Percentiles rank a stretch among this genome's conserved stretches.
Conservation (phyloP, 139 green algal genomes). For the Tetradesmus obliquus region DNA sequence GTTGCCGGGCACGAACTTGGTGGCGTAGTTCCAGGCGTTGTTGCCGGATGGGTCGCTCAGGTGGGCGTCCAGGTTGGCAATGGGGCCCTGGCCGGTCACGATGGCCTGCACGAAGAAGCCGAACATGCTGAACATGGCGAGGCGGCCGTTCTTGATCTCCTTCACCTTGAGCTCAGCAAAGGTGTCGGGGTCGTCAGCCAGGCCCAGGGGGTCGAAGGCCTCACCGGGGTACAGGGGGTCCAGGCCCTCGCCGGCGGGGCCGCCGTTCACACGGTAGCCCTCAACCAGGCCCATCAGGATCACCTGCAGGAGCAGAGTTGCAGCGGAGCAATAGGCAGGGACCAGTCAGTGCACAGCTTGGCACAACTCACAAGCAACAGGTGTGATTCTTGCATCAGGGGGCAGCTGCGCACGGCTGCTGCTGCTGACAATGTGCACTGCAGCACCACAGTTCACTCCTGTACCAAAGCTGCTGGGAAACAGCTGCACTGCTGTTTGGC, state of each 20-base stretch:
- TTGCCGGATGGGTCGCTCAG: conserved; percentile 76
- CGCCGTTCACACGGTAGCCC: conserved; percentile 90
- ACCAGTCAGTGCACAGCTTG: neutral
- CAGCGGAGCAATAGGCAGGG: neutral
- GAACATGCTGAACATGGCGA: conserved; percentile 95
- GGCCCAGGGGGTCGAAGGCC: conserved; percentile 93
- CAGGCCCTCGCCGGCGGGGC: conserved; percentile 81
- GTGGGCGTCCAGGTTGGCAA: conserved; percentile 84
- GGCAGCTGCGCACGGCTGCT: too few relatives aligned
- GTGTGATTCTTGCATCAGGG: neutral
- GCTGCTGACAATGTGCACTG: neutral
- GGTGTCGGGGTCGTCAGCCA: conserved; percentile 95
- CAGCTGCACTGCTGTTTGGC: too few relatives aligned
- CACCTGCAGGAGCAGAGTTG: conserved; percentile 62
- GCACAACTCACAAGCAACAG: neutral
- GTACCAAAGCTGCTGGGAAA: too few relatives aligned
- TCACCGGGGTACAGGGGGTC: conserved; percentile 81
- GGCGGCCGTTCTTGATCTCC: conserved; percentile 98
- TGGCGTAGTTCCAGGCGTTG: conserved; percentile 86
- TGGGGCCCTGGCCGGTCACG: conserved; percentile 71
- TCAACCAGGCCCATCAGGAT: conserved; percentile 91
- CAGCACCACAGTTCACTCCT: neutral
- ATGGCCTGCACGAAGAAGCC: conserved; percentile 79
- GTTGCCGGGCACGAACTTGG: conserved; percentile 70
- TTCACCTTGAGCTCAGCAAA: conserved; percentile 91